phyloP scores from a whole-genome alignment of 495 filamentous ascomycete genomes.

The Neurospora tetrasperma region DNA sequence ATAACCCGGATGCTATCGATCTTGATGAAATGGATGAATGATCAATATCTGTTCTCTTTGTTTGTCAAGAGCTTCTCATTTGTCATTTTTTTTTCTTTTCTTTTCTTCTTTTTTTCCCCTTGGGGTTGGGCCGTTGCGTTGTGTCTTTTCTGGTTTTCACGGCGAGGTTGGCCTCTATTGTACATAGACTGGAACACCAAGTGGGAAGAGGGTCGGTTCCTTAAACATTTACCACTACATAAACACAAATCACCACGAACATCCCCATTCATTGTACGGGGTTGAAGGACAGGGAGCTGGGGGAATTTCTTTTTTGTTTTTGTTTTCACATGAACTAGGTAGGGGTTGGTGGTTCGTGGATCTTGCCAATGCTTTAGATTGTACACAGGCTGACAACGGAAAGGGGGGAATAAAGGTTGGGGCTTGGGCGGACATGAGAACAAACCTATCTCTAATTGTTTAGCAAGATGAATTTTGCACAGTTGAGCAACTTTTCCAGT shows the following conservation, averaged over 20 bases:
- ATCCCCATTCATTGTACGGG: background rate
- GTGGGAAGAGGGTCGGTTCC: background rate
- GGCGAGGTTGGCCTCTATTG: background rate
- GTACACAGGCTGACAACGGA: background rate
- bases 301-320: background rate
- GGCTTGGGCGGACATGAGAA: background rate
- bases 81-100: background rate
- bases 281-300: background rate
- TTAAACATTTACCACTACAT: background rate
- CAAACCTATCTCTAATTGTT: background rate
- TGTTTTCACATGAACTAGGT: background rate
- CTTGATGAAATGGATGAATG: constrained; percentile 55
- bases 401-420: background rate
- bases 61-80: background rate
- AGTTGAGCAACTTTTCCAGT: background rate
- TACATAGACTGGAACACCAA: background rate
- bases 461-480: background rate
- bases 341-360: background rate
- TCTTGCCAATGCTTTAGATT: background rate
- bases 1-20: constrained; percentile 86
- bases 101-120: background rate
- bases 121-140: background rate
- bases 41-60: constrained; percentile 4
- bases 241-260: background rate
- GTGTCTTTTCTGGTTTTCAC: background rate